Evolutionary conservation across 164 flowering plant genomes (phyloP).

Genomic region (Santalum album): DNA sequence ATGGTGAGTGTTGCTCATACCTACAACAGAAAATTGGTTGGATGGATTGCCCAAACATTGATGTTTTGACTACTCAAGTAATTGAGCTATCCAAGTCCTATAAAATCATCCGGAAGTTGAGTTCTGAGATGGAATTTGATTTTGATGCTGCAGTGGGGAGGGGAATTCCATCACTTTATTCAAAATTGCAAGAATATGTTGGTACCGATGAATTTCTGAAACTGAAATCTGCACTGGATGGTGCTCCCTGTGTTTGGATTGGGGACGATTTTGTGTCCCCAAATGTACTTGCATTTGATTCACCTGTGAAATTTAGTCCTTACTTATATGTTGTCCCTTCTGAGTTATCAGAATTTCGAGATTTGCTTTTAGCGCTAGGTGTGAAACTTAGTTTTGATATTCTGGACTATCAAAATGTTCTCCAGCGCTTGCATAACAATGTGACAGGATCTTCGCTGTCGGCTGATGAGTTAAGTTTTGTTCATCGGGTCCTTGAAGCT

Average conservation of each 20-base stretch:
- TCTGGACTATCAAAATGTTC: slow-evolving; percentile 52
- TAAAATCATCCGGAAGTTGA: slow-evolving; percentile 26
- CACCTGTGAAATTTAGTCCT: slow-evolving; percentile 88
- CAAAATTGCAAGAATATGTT: slow-evolving; percentile 54
- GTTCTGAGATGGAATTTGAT: slow-evolving; percentile 23
- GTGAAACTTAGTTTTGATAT: slow-evolving; percentile 65
- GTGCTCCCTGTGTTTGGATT: slow-evolving; percentile 86
- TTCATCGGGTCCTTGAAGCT: slow-evolving; percentile 75
- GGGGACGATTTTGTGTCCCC: slow-evolving; percentile 85
- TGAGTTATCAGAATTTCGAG: slow-evolving; percentile 70
- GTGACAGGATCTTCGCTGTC: slow-evolving; percentile 49
- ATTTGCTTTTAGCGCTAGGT: slow-evolving; percentile 70
- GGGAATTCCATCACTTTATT: slow-evolving; percentile 56
- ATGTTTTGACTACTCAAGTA: slow-evolving; percentile 50
- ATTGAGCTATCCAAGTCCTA: slow-evolving; percentile 57
- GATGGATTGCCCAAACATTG: slow-evolving; percentile 41
- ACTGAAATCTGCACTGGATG: slow-evolving; percentile 51
- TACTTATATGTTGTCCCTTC: slow-evolving; percentile 92
- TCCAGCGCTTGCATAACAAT: slow-evolving; percentile 55
- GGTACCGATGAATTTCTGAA: slow-evolving; percentile 38
- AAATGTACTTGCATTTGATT: slow-evolving; percentile 83
- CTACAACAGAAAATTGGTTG: slow-evolving; percentile 72
- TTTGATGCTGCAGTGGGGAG: slow-evolving; percentile 46
- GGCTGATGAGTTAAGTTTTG: slow-evolving; percentile 74
- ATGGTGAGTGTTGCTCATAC: slow-evolving; percentile 56